Evolutionary conservation across 2,329 filamentous ascomycete genomes (phyloP).

Genomic region (Didymella glomerata): DNA sequence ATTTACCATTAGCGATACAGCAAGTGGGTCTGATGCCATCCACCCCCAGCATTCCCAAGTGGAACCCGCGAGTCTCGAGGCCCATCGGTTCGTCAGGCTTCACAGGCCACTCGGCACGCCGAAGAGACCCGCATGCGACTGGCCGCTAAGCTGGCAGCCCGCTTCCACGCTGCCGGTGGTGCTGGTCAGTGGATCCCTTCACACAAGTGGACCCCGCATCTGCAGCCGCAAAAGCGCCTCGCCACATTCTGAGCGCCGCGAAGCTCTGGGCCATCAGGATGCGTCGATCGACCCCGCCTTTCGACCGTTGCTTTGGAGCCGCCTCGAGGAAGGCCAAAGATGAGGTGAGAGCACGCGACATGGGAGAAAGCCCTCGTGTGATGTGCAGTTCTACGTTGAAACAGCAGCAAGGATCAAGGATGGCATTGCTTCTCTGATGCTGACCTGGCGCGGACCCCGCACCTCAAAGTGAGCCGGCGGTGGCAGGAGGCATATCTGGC

Average conservation of each 20-base stretch:
- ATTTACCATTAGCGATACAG: constrained; percentile 9
- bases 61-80: constrained; percentile 14
- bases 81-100: constrained; percentile 22
- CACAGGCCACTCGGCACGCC: constrained; percentile 22
- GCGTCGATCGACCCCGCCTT: constrained; percentile 35
- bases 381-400: neutral
- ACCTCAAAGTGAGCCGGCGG: constrained; percentile 14
- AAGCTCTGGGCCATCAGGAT: constrained; percentile 19
- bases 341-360: constrained; percentile 3
- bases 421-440: constrained; percentile 7
- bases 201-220: constrained; percentile 29
- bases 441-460: constrained; percentile 27
- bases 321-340: constrained; percentile 6
- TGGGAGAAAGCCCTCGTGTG: neutral
- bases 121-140: constrained; percentile 28
- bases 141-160: constrained; percentile 35
- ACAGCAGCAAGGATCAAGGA: neutral
- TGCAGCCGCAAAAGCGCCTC: constrained; percentile 23
- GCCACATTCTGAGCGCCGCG: constrained; percentile 28
- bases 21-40: constrained; percentile 23
- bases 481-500: constrained; percentile 1
- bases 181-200: constrained; percentile 28
- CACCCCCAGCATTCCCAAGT: constrained; percentile 22
- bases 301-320: constrained; percentile 22
- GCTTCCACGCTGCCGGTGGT: constrained; percentile 38